phyloP scores from a whole-genome alignment of 2,329 filamentous ascomycete genomes.

The Dactylellina leptospora region DNA sequence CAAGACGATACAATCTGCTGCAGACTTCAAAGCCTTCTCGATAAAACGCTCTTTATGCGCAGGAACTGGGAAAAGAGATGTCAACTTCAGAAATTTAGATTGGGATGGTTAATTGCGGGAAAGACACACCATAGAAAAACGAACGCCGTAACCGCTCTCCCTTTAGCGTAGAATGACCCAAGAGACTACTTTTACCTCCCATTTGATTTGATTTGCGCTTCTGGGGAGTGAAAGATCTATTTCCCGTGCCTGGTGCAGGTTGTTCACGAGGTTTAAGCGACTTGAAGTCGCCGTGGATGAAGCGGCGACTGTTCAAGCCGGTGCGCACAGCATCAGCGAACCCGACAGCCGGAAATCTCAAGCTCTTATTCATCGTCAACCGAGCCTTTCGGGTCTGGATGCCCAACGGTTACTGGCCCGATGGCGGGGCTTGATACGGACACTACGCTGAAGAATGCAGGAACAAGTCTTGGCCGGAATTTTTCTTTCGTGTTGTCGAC shows the following conservation, averaged over 20 bases:
- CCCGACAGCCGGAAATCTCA: slow-evolving; percentile 12
- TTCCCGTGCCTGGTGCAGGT: neutral
- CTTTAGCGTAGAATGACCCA: slow-evolving; percentile 22
- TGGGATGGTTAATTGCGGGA: neutral
- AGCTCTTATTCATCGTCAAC: slow-evolving; percentile 8
- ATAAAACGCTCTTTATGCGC: slow-evolving; percentile 32
- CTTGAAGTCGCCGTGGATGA: neutral
- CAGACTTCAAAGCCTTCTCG: slow-evolving; percentile 31
- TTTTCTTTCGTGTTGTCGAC: neutral
- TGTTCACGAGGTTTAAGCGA: neutral
- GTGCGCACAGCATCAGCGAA: slow-evolving; percentile 8
- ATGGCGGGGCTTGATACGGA: neutral
- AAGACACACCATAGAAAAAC: slow-evolving; percentile 34
- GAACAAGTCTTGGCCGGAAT: neutral
- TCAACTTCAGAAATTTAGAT: too few relatives aligned
- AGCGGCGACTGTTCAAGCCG: neutral
- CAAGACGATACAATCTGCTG: slow-evolving; percentile 43
- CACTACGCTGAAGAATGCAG: too few relatives aligned
- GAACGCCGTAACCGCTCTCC: slow-evolving; percentile 16
- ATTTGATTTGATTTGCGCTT: neutral
- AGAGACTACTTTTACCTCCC: neutral
- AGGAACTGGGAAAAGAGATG: too few relatives aligned
- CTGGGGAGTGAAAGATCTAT: neutral
- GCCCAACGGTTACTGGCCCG: neutral
- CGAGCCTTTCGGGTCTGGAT: neutral